Evolutionary conservation across 2,329 filamentous ascomycete species (phyloP).

Genomic region (Tolypocladium capitatum): DNA sequence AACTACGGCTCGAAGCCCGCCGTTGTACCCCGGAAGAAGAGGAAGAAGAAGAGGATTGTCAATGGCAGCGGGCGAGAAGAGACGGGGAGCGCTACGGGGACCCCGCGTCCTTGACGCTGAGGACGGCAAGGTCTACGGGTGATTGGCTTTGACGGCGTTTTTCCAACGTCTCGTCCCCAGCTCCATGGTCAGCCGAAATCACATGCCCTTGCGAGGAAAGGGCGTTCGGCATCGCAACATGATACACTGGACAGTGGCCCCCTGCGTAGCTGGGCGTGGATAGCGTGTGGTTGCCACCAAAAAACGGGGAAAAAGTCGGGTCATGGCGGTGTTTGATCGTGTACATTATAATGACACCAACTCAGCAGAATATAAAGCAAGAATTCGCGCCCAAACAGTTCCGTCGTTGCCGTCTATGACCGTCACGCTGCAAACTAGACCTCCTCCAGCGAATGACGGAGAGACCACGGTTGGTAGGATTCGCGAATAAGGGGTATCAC

Average conservation of each 20-base stretch:
- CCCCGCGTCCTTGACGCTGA: constrained; percentile 31
- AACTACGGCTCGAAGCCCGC: constrained; percentile 64
- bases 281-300: too few relatives aligned
- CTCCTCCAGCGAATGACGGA: not conserved
- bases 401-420: not conserved
- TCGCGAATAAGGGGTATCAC: not conserved
- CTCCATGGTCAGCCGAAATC: too few relatives aligned
- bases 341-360: constrained; percentile 4
- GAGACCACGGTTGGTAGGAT: not conserved
- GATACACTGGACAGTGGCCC: not conserved
- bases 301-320: not conserved
- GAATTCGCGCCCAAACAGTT: not conserved
- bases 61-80: constrained; percentile 41
- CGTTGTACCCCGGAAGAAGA: constrained; percentile 59
- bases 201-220: constrained; percentile 6
- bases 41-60: constrained; percentile 57
- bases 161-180: not conserved
- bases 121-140: not conserved
- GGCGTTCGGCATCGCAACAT: constrained; percentile 4
- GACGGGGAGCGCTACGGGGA: constrained; percentile 46
- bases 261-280: not conserved
- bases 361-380: not conserved
- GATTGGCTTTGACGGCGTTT: not conserved
- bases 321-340: not conserved
- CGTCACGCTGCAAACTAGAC: not conserved